Evolutionary conservation across 2,329 filamentous ascomycete genomes (phyloP).

Genomic region (Sclerotinia spermophila): DNA sequence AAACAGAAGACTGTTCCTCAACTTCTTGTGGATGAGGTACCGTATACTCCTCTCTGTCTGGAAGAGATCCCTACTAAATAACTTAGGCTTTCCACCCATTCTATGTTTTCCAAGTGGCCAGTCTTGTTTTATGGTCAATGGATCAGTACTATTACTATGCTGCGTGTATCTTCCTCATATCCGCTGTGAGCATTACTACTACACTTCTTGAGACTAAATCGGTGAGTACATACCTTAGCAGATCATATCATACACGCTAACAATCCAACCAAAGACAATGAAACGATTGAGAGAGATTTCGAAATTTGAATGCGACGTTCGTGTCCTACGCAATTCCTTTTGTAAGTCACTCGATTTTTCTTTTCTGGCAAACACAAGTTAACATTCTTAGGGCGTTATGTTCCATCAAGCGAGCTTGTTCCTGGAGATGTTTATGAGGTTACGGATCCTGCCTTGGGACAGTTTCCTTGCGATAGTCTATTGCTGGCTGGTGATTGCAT

Average conservation of each 20-base stretch:
- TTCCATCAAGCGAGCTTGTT: slow-evolving; percentile 82
- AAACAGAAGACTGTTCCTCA: slow-evolving; percentile 81
- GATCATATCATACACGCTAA: slow-evolving; percentile 11
- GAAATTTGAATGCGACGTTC: slow-evolving; percentile 89
- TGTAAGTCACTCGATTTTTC: slow-evolving; percentile 53
- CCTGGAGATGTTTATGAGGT: slow-evolving; percentile 97
- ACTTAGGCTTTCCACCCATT: slow-evolving; percentile 96
- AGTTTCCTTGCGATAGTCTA: slow-evolving; percentile 90
- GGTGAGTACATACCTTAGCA: slow-evolving; percentile 45
- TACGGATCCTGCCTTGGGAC: slow-evolving; percentile 82
- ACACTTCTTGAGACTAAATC: slow-evolving; percentile 87
- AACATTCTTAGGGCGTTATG: slow-evolving; percentile 62
- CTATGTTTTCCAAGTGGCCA: slow-evolving; percentile 96
- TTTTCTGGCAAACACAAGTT: slow-evolving; percentile 6
- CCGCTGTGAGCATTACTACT: slow-evolving; percentile 82
- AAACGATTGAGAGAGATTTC: slow-evolving; percentile 85
- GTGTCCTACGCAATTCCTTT: slow-evolving; percentile 90
- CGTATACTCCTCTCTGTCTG: slow-evolving; percentile 7
- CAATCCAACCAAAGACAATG: slow-evolving; percentile 63
- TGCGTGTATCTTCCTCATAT: slow-evolving; percentile 90
- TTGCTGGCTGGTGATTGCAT: slow-evolving; percentile 93
- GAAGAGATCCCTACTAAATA: slow-evolving; percentile 27
- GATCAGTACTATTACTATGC: slow-evolving; percentile 99
- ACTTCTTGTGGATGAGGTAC: slow-evolving; percentile 81
- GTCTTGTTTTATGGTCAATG: slow-evolving; percentile 87